A percentile compares a stretch with the other conserved stretches of the same genome.
These are phyloP conservation scores for Phycomyces blakesleeanus DNA, from an alignment of 192 early-diverging fungal species.

Conservation along the genomic window DNA sequence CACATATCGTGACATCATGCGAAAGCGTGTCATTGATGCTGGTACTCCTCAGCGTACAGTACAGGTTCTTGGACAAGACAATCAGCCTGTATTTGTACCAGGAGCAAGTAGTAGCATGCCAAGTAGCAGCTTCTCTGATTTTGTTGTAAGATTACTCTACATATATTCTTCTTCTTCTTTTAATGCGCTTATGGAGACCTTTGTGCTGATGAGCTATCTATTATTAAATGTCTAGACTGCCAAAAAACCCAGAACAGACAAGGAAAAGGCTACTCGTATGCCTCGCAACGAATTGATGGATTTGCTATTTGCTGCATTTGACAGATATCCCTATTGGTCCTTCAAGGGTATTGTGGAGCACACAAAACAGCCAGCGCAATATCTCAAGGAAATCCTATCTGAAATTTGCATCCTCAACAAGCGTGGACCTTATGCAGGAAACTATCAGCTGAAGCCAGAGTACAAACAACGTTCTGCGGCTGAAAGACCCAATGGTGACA, in stretches of 20 bases:
- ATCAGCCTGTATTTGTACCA: constrained; percentile 44
- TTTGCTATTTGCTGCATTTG: constrained; percentile 77
- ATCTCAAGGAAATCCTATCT: constrained; percentile 77
- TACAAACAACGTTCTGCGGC: constrained; percentile 50
- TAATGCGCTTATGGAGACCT: neutral
- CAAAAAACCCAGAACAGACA: constrained; percentile 31
- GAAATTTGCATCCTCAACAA: constrained; percentile 82
- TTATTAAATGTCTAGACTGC: constrained; percentile 12
- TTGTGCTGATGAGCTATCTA: too few species aligned
- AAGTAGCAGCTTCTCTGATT: constrained; percentile 24
- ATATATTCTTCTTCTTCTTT: too few species aligned
- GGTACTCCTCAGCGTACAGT: constrained; percentile 49
- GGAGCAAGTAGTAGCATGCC: constrained; percentile 35
- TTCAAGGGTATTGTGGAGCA: constrained; percentile 82
- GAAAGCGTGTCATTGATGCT: constrained; percentile 57
- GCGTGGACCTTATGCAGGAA: constrained; percentile 75
- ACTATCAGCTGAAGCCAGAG: constrained; percentile 85
- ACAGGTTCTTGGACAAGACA: constrained; percentile 42
- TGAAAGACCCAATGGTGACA: constrained; percentile 19
- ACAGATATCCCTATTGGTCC: constrained; percentile 76
- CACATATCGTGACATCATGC: constrained; percentile 65
- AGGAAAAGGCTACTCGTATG: constrained; percentile 82
- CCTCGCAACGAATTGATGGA: constrained; percentile 80
- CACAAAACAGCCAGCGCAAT: constrained; percentile 76
- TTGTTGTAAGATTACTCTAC: constrained; percentile 25